phyloP scores from a whole-genome alignment of 805 yeast genomes.

The Pichia heedii region DNA sequence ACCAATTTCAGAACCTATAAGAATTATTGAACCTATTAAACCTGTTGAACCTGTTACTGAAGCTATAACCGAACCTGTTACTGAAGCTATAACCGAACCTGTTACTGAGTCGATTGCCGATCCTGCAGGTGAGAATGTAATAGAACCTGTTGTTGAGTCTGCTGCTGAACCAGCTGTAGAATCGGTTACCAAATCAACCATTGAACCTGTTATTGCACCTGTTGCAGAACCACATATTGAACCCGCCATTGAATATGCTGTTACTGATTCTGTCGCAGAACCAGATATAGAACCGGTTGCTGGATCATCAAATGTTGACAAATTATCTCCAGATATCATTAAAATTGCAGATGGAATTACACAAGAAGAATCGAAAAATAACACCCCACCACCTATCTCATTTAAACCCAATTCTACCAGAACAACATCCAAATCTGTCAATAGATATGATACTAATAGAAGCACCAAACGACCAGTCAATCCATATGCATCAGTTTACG shows the following conservation, averaged over 20 bases:
- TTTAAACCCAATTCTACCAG: not conserved
- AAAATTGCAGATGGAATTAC: too few species aligned
- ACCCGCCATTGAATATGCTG: not conserved
- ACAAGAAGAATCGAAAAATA: too few species aligned
- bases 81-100: not conserved
- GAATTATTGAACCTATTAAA: not conserved
- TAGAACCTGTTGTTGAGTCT: not conserved
- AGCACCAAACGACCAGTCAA: conserved; percentile 1
- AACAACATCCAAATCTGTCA: not conserved
- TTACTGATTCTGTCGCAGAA: not conserved
- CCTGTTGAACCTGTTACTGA: not conserved
- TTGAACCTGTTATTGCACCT: not conserved
- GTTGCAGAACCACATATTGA: not conserved
- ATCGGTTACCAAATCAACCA: not conserved
- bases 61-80: not conserved
- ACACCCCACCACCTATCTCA: too few species aligned
- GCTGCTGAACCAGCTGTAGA: not conserved
- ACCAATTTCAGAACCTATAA: not conserved
- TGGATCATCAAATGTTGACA: not conserved
- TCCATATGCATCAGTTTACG: conserved; percentile 8
- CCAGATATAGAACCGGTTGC: not conserved
- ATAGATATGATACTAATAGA: conserved; percentile 3
- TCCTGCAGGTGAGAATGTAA: too few species aligned
- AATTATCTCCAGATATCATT: not conserved
- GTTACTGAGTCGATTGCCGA: not conserved